Conservation (phyloP, 2,329 filamentous ascomycete genomes). For the Cercospora citrullina region DNA sequence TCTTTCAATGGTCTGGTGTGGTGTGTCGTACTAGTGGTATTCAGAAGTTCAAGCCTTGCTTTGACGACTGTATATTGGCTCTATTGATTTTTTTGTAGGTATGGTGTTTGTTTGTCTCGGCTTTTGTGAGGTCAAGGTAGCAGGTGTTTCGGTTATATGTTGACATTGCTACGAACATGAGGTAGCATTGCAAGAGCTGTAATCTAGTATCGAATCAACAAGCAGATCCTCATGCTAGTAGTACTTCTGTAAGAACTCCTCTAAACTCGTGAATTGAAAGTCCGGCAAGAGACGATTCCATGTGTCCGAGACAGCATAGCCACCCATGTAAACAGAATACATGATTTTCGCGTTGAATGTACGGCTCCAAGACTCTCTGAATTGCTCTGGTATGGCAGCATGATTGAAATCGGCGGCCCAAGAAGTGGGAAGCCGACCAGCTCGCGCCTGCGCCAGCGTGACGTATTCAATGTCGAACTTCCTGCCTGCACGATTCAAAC, state of each 20-base stretch:
- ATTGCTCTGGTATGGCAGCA: conserved; percentile 33
- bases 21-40: too few relatives aligned
- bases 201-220: too few relatives aligned
- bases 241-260: conserved; percentile 43
- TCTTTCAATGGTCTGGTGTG: too few relatives aligned
- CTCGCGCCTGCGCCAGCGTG: conserved; percentile 50
- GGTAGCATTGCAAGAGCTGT: too few relatives aligned
- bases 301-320: conserved; percentile 48
- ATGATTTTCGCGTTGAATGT: conserved; percentile 9
- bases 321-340: conserved; percentile 8
- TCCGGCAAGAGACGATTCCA: conserved; percentile 51
- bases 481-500: conserved; percentile 33
- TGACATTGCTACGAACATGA: too few relatives aligned
- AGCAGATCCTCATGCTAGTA: not conserved
- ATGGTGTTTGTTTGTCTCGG: too few relatives aligned
- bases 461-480: conserved; percentile 50
- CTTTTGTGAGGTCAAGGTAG: too few relatives aligned
- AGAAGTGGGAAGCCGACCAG: conserved; percentile 42
- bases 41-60: too few relatives aligned
- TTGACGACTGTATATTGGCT: too few relatives aligned
- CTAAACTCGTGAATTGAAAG: conserved; percentile 45
- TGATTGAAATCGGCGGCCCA: conserved; percentile 41
- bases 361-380: conserved; percentile 10
- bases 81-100: too few relatives aligned
- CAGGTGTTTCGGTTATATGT: too few relatives aligned